Base-by-base conservation (phyloP, 2,329 filamentous ascomycete genomes). In the Triangularia setosa region DNA sequence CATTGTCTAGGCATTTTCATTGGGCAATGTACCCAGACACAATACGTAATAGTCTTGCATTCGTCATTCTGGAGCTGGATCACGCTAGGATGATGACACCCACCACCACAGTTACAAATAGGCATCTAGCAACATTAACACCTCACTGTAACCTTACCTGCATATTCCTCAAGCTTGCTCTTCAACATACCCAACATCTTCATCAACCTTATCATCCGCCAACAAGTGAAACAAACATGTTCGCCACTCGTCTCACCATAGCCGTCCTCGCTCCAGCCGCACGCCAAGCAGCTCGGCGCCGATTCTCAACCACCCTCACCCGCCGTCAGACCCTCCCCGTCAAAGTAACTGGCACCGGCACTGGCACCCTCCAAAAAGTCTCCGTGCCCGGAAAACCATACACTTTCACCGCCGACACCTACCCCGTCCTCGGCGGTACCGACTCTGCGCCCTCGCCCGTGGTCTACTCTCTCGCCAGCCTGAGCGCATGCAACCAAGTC, bases 401-500 rank as follows among this genome's bases (percentile, higher is more conserved):
- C 67, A 68, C 65, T 25, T 69, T 74, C 67, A 55, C 59, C 1
- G 61, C 71, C 9, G 72, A 74, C 67, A 72, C 72, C 3, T 74
- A 74, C 66, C 69, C 70, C 12, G 54, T 67, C 18, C 68, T 74
- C 27, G 72, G 72, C 54, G 72, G 72, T 18, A 33, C 65, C 24
- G 72, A 73, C 65, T 65, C 72, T 1, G 62, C 71, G 2, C 72
- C 72, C 2, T 73, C 72, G 1, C 72, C 72, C 3, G 69, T 74
- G 30, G 67, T 70, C 18, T 73, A 73, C 66, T 66, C 69, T 4
- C 67, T 74, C 18, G 69, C 70, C 27, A 72, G 70, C 61, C 69
- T 74, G 24, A 67, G 69, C 62, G 69, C 72, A 16, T 74, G 72
- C 69, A 73, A 71, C 62, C 72, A 74, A 33, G 72, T 74, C 12